Percentiles rank a stretch among this genome's conserved stretches.
phyloP scores from a whole-genome alignment of 805 yeast genomes.

The Candida bentonensis region DNA sequence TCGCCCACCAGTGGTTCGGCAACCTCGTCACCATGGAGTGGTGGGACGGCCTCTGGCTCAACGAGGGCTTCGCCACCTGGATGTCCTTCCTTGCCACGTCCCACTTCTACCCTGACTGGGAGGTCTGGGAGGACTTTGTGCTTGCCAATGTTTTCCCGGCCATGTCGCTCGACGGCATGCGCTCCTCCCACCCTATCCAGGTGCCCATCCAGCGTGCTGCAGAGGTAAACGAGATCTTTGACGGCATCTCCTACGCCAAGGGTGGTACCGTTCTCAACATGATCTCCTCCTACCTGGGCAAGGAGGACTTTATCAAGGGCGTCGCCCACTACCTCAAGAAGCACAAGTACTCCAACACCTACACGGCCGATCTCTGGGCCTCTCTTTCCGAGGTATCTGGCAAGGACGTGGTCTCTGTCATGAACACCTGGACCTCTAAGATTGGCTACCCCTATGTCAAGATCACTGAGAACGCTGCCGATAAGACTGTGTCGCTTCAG shows the following conservation, averaged over 20 bases:
- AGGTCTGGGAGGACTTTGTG: constrained; percentile 64
- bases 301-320: constrained; percentile 54
- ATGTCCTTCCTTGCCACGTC: constrained; percentile 62
- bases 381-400: constrained; percentile 52
- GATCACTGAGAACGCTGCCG: constrained; percentile 28
- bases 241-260: constrained; percentile 65
- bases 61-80: constrained; percentile 86
- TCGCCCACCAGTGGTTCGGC: constrained; percentile 90
- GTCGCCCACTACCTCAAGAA: constrained; percentile 53
- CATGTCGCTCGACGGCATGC: constrained; percentile 57
- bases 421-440: constrained; percentile 59
- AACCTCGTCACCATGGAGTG: constrained; percentile 82
- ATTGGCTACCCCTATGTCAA: constrained; percentile 61
- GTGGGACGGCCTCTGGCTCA: constrained; percentile 89
- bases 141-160: constrained; percentile 66
- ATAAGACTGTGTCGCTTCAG: constrained; percentile 19
- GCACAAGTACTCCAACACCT: constrained; percentile 56
- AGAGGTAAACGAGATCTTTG: constrained; percentile 73
- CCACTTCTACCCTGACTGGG: constrained; percentile 67
- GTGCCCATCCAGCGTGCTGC: constrained; percentile 68
- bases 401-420: constrained; percentile 40
- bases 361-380: constrained; percentile 59
- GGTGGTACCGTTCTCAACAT: constrained; percentile 69
- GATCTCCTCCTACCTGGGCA: constrained; percentile 61
- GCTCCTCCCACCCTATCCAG: constrained; percentile 64